Percentiles rank a stretch among this genome's conserved stretches.
Evolutionary conservation across 2,329 filamentous ascomycete species (phyloP).

Genomic region (Xylariaceae sp.): DNA sequence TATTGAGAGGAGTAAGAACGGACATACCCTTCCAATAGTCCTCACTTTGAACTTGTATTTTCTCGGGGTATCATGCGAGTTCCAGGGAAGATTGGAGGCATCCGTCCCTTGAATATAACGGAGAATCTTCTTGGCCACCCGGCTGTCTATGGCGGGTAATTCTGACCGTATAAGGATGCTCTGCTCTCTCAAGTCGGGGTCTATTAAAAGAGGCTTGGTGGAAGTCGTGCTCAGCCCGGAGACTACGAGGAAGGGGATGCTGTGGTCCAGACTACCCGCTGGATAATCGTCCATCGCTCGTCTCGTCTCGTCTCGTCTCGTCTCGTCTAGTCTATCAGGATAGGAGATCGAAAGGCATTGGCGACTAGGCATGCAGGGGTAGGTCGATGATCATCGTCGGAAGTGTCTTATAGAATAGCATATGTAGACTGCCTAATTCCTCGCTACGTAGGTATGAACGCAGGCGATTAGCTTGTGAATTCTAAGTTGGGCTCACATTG

Average conservation of each 20-base stretch:
- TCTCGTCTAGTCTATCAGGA: no score
- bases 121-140: slow-evolving; percentile 66
- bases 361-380: slow-evolving; percentile 14
- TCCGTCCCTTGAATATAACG: slow-evolving; percentile 69
- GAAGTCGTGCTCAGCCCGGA: slow-evolving; percentile 66
- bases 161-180: slow-evolving; percentile 70
- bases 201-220: slow-evolving; percentile 44
- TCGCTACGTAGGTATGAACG: slow-evolving; percentile 6
- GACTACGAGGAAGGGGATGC: slow-evolving; percentile 80
- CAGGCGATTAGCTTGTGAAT: neutral
- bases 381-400: slow-evolving; percentile 10
- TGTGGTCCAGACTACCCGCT: slow-evolving; percentile 78
- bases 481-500: neutral
- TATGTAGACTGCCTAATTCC: slow-evolving; percentile 7
- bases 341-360: slow-evolving; percentile 25
- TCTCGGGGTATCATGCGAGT: slow-evolving; percentile 55
- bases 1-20: slow-evolving; percentile 15
- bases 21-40: slow-evolving; percentile 78
- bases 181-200: slow-evolving; percentile 58
- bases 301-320: no score
- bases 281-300: slow-evolving; percentile 76
- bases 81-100: slow-evolving; percentile 68
- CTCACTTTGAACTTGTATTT: slow-evolving; percentile 69
- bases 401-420: neutral
- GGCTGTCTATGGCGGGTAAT: slow-evolving; percentile 65